Evolutionary conservation across 805 yeast species (phyloP), one percentile per base, ranked within the genome.

Genomic region (Candida pseudofarinosa): DNA sequence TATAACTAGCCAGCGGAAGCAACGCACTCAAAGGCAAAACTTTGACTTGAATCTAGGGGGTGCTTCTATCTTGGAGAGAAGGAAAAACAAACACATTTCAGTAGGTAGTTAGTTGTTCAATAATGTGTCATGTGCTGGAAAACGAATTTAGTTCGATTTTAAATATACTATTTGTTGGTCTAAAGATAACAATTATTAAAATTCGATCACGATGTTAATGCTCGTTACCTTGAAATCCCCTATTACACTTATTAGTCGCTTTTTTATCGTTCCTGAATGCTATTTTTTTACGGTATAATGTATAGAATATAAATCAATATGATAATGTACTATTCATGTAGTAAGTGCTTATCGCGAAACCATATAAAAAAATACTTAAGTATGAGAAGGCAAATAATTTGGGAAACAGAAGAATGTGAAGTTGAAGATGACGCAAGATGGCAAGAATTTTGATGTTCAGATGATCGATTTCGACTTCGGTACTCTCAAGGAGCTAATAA

Each of bases 41-140:
- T 79, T 64, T 48, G 76, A 74, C 39, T 65, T 78, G 54, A 66
- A 74, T 42, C 57, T 79, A 50, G 68, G 68, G 23, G 77, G 76
- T n/a, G 79, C 83, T 4, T 69, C 79, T 4, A 77, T 79, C 17
- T 54, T 79, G 39, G 78, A 71, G 38, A 69, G 83, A 58, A 60
- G 67, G 40, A 59, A 59, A 44, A 43, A 60, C 30, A 54, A 54
- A 35, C 49, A 45, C 18, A 43, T 53, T 26, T 44, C 52, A 13
- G 44, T 52, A 16, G 35, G 39, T 26, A 37, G 28, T n/a, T 32
- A 15, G 17, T 8, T 26, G 13, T 32, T n/a, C 14, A 32, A 10
- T 23, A 7, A 23, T 23, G 28, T 23, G 28, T 23, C 28, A 23
- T 7, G 28, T 23, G 10, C 10, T 6, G 28, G 28, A 7, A 23